These are phyloP conservation scores for Aspergillus nidulans DNA, from an alignment of 495 filamentous ascomycete genomes.

Conservation along the genomic window DNA sequence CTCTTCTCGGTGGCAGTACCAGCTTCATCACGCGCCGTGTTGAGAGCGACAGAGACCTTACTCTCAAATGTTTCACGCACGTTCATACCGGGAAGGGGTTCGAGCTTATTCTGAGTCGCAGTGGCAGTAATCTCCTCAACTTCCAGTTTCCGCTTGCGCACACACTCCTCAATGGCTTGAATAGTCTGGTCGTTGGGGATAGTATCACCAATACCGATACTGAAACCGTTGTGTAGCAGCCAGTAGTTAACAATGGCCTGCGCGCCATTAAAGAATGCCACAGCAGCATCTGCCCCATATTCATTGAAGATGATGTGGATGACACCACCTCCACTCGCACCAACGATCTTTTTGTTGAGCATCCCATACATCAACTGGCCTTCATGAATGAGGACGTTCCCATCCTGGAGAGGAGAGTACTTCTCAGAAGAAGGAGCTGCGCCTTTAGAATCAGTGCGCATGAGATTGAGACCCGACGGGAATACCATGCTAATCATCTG, in stretches of 20 bases:
- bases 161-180: slow-evolving; percentile 71
- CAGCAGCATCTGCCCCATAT: slow-evolving; percentile 73
- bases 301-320: slow-evolving; percentile 97
- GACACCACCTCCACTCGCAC: slow-evolving; percentile 79
- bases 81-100: slow-evolving; percentile 93
- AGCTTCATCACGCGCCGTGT: slow-evolving; percentile 92
- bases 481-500: slow-evolving; percentile 94
- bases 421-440: slow-evolving; percentile 48
- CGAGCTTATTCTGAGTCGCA: slow-evolving; percentile 80
- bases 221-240: slow-evolving; percentile 96
- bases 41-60: slow-evolving; percentile 87
- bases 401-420: slow-evolving; percentile 66
- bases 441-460: slow-evolving; percentile 52
- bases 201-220: slow-evolving; percentile 97
- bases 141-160: slow-evolving; percentile 73
- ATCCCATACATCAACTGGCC: slow-evolving; percentile 89
- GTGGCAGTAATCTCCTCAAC: slow-evolving; percentile 66
- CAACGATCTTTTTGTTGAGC: slow-evolving; percentile 89
- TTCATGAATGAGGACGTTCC: slow-evolving; percentile 74
- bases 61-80: slow-evolving; percentile 96
- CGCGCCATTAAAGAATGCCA: slow-evolving; percentile 91
- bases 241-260: slow-evolving; percentile 95
- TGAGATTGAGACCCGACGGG: slow-evolving; percentile 77
- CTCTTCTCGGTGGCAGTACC: slow-evolving; percentile 86
- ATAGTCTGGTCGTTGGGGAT: slow-evolving; percentile 85